A percentile compares a stretch with the other conserved stretches of the same genome.
Conservation (phyloP, 2,329 filamentous ascomycete genomes). For the Paecilomyces sp. region DNA sequence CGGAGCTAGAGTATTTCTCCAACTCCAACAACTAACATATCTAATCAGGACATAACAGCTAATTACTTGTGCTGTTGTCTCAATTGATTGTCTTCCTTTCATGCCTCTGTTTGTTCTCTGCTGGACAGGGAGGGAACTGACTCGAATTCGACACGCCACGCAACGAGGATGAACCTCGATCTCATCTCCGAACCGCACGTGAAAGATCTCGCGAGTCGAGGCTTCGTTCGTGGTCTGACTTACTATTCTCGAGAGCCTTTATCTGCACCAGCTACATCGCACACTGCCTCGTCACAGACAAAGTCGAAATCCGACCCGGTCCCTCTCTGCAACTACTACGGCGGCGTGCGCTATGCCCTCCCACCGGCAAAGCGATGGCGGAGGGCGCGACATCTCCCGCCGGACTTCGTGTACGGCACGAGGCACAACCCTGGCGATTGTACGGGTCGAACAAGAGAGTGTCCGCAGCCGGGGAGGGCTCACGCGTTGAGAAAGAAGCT, state of each 20-base stretch:
- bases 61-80: not conserved
- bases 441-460: conserved; percentile 32
- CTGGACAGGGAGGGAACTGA: not conserved
- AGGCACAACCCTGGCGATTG: conserved; percentile 40
- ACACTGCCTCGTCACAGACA: conserved; percentile 9
- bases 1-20: too few species aligned
- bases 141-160: not conserved
- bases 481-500: not conserved
- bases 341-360: conserved; percentile 50
- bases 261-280: not conserved
- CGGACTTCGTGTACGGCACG: conserved; percentile 46
- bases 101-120: not conserved
- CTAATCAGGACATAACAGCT: too few species aligned
- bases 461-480: conserved; percentile 42
- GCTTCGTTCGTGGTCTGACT: conserved; percentile 44
- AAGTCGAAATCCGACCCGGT: conserved; percentile 11
- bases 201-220: conserved; percentile 29
- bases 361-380: conserved; percentile 46
- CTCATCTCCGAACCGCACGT: conserved; percentile 13
- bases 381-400: conserved; percentile 40
- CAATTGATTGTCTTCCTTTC: not conserved
- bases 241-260: conserved; percentile 16
- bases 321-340: conserved; percentile 45
- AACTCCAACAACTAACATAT: too few species aligned
- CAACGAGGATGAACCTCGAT: conserved; percentile 14